A percentile compares a stretch with the other conserved stretches of the same genome.
Evolutionary conservation across 1,284 basidiomycete species (phyloP).

Genomic region (Cerrena zonata): DNA sequence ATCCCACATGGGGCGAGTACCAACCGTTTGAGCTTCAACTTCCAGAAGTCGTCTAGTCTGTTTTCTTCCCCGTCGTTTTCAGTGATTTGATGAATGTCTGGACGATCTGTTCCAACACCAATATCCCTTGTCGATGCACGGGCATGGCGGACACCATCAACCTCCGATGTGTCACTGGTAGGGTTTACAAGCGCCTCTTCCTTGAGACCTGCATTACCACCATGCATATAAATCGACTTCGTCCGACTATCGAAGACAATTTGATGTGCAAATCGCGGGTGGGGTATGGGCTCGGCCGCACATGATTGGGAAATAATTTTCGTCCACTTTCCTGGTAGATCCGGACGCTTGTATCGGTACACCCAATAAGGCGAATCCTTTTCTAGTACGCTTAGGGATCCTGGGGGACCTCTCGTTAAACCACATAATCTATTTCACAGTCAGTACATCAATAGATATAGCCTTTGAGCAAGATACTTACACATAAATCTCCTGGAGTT

Average conservation of each 20-base stretch:
- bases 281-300: constrained; percentile 11
- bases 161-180: neutral
- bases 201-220: constrained; percentile 54
- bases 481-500: constrained; percentile 66
- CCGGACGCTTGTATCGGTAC: constrained; percentile 48
- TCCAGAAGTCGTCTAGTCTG: constrained; percentile 72
- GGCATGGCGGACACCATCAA: neutral
- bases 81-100: constrained; percentile 5
- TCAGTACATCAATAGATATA: neutral
- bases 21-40: constrained; percentile 60
- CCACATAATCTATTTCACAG: constrained; percentile 48
- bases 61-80: constrained; percentile 28
- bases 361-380: constrained; percentile 55
- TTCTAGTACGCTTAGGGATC: constrained; percentile 39
- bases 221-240: constrained; percentile 60
- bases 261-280: constrained; percentile 66
- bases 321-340: constrained; percentile 58
- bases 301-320: constrained; percentile 39
- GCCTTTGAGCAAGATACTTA: constrained; percentile 31
- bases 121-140: neutral
- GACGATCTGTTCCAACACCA: neutral
- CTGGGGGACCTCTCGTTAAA: constrained; percentile 39
- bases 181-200: constrained; percentile 8
- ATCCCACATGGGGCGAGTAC: neutral
- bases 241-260: constrained; percentile 61